These are phyloP conservation scores for Trichomonas gallinae DNA, from an alignment of 208 protist species.

Conservation along the genomic window DNA sequence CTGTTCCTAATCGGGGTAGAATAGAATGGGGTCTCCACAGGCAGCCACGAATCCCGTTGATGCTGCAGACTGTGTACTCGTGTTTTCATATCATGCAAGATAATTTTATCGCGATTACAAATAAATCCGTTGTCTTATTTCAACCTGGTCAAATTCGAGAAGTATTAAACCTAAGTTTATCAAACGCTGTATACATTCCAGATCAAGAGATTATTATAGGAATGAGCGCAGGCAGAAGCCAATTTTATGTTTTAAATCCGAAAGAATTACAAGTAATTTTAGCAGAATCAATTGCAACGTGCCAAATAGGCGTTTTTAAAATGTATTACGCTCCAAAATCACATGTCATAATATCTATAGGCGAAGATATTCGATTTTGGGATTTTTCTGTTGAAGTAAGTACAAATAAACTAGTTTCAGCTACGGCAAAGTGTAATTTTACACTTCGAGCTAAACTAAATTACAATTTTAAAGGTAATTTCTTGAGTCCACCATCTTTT, in stretches of 20 bases:
- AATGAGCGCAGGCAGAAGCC: background rate
- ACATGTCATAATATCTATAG: background rate
- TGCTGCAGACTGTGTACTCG: background rate
- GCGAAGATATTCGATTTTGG: background rate
- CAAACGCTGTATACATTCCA: background rate
- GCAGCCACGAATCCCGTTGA: background rate
- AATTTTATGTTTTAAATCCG: background rate
- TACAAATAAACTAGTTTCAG: background rate
- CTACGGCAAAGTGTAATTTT: background rate
- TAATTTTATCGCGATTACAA: background rate
- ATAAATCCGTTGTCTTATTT: background rate
- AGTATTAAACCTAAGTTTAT: background rate
- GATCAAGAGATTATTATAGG: background rate
- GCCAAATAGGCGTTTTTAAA: background rate
- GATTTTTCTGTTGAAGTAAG: background rate
- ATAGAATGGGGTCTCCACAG: background rate
- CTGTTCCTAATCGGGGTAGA: background rate
- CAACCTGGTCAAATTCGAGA: background rate
- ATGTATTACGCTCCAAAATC: background rate
- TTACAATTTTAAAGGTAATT: background rate
- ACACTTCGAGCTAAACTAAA: background rate
- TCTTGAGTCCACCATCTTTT: background rate
- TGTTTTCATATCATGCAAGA: background rate
- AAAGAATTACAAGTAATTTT: background rate
- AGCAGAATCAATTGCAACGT: background rate